Percentiles rank a stretch among this genome's conserved stretches.
phyloP scores from a whole-genome alignment of 176 grass and related monocot species.

The Cenchrus americanus region DNA sequence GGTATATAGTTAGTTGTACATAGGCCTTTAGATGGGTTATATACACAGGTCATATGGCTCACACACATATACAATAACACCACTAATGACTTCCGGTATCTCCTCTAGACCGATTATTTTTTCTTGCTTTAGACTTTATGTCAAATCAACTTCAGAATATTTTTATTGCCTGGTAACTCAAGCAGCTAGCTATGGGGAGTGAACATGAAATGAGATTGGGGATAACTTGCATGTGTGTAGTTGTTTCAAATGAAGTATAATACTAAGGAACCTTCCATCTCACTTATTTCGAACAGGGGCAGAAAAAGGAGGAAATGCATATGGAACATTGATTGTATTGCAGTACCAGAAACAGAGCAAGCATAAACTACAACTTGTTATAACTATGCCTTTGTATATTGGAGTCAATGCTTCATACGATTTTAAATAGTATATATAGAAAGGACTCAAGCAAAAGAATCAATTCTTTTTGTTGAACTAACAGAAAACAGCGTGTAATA shows the following conservation, averaged over 20 bases:
- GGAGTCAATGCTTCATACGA: not conserved
- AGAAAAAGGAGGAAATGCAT: not conserved
- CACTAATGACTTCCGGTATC: too few species aligned
- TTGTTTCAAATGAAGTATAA: constrained; percentile 9
- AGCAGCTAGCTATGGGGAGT: not conserved
- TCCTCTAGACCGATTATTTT: too few species aligned
- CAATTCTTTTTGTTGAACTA: not conserved
- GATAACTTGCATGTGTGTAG: not conserved
- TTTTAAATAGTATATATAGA: not conserved
- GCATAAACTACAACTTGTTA: not conserved
- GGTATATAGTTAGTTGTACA: too few species aligned
- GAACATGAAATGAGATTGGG: not conserved
- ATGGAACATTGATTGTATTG: not conserved
- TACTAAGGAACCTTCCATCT: not conserved
- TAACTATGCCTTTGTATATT: not conserved
- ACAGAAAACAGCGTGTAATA: not conserved
- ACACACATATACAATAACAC: too few species aligned
- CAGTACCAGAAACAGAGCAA: not conserved
- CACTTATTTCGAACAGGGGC: not conserved
- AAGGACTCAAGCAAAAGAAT: not conserved
- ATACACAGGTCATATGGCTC: too few species aligned
- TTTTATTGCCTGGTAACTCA: constrained; percentile 8
- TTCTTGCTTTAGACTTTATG: too few species aligned
- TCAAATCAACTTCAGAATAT: too few species aligned
- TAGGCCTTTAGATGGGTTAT: too few species aligned